Evolutionary conservation across 2,329 filamentous ascomycete genomes (phyloP), one percentile per base, ranked within the genome.

Genomic region (Diaporthe aspalathi): DNA sequence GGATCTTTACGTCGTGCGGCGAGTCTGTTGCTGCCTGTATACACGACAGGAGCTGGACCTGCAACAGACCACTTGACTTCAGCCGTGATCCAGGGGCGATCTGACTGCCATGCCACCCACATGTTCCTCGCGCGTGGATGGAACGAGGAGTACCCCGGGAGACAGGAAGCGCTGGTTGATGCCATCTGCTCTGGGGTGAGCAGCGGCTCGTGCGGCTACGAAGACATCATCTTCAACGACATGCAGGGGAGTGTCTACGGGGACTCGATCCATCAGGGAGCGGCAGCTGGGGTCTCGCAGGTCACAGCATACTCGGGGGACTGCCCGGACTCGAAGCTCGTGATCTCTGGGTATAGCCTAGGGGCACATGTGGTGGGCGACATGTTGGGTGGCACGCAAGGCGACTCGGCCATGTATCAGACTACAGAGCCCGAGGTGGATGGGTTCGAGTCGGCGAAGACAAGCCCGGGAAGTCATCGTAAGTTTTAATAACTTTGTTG

Each of bases 41-140:
- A 6, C 35, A 60, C 9, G 6, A 27, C 54, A n/a, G n/a, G n/a
- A 27, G n/a, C 54, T 7, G 22, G 12, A 43, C 14, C 20, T 16
- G 22, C 35, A 27, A 20, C 22, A 6, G 35, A 27, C 5, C n/a
- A 20, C 7, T 24, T 16, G 35, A 12, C 54, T 17, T 11, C 12
- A 8, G 12, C 11, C 32, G 14, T 11, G 9, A 32, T 9, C 12
- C 32, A 8, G 35, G n/a, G 40, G 54, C 54, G n/a, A 32, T 38
- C 32, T 12, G n/a, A 22, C 35, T 67, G 63, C 63, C 27, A 67
- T 4, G 32, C 32, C 16, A 52, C 35, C 11, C 63, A 67, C 49
- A 50, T 54, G n/a, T 67, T 67, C 47, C 47, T 67, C 40, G 24
- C 45, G 24, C 62, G 63, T 8, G 65, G 65, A 49, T 38, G 35